Percentiles rank a stretch among this genome's conserved stretches.
phyloP scores from a whole-genome alignment of 805 yeast genomes.

The Wickerhamiella allomyrinae region DNA sequence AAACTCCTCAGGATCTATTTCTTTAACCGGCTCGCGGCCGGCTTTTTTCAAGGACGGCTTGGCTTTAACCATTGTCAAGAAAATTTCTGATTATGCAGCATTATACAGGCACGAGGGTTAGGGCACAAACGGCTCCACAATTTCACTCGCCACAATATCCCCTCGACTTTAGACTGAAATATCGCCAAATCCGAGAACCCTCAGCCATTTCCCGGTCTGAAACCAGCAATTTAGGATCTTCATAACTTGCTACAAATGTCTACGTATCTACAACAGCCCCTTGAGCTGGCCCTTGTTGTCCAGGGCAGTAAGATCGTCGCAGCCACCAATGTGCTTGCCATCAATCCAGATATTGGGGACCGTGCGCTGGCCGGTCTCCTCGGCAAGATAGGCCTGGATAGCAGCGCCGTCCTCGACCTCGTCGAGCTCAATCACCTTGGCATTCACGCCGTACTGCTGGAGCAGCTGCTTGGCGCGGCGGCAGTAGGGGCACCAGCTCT shows the following conservation, averaged over 20 bases:
- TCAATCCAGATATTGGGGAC: slow-evolving; percentile 87
- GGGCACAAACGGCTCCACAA: too few relatives aligned
- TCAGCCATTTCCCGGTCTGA: too few relatives aligned
- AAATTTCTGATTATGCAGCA: slow-evolving; percentile 3
- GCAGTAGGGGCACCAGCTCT: slow-evolving; percentile 55
- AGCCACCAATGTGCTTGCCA: slow-evolving; percentile 92
- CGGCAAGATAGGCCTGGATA: slow-evolving; percentile 62
- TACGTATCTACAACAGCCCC: slow-evolving; percentile 16
- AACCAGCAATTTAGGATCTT: too few relatives aligned
- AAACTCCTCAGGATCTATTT: slow-evolving; percentile 11
- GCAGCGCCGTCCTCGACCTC: slow-evolving; percentile 52
- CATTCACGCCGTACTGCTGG: slow-evolving; percentile 30
- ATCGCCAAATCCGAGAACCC: too few relatives aligned
- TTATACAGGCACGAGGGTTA: background rate
- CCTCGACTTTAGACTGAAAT: too few relatives aligned
- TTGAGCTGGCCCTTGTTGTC: slow-evolving; percentile 47
- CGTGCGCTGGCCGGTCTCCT: slow-evolving; percentile 78
- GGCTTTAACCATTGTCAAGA: background rate
- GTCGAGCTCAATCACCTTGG: slow-evolving; percentile 22
- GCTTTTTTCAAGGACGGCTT: slow-evolving; percentile 1
- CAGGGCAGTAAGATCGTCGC: slow-evolving; percentile 71
- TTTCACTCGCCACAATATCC: too few relatives aligned
- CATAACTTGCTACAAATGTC: background rate
- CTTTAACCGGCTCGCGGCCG: background rate
- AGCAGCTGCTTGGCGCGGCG: slow-evolving; percentile 34